A percentile compares a stretch with the other conserved stretches of the same genome.
phyloP scores from a whole-genome alignment of 257 asterid genomes.

The Nicotiana undulata region DNA sequence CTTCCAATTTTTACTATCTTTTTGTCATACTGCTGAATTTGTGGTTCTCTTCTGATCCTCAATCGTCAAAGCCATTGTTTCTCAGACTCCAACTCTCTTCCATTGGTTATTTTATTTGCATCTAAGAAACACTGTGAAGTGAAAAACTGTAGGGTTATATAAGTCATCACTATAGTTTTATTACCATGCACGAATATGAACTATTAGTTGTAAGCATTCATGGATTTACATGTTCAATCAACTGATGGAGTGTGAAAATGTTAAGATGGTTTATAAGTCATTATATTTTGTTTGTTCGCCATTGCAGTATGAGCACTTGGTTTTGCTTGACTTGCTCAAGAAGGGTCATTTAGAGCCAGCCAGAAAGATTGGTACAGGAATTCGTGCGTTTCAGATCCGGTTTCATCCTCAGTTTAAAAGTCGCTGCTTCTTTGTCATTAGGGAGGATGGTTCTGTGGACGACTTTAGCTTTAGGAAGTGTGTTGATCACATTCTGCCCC shows the following conservation, averaged over 20 bases:
- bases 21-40: neutral
- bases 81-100: neutral
- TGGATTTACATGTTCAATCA: neutral
- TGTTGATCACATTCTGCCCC: slow-evolving; percentile 66
- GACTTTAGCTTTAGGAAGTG: slow-evolving; percentile 98
- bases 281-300: neutral
- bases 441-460: slow-evolving; percentile 71
- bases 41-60: neutral
- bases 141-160: neutral
- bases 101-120: neutral
- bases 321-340: slow-evolving; percentile 67
- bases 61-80: neutral
- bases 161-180: neutral
- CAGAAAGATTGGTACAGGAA: slow-evolving; percentile 63
- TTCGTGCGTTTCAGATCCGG: slow-evolving; percentile 66
- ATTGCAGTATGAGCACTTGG: slow-evolving; percentile 64
- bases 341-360: slow-evolving; percentile 82
- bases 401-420: slow-evolving; percentile 80
- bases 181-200: neutral
- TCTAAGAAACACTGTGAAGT: neutral
- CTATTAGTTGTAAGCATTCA: neutral
- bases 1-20: neutral
- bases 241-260: neutral
- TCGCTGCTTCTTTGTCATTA: slow-evolving; percentile 77
- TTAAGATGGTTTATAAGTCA: neutral